A percentile compares a stretch with the other conserved stretches of the same genome.
phyloP scores from a whole-genome alignment of 1,284 basidiomycete species.

The Malassezia vespertilionis region DNA sequence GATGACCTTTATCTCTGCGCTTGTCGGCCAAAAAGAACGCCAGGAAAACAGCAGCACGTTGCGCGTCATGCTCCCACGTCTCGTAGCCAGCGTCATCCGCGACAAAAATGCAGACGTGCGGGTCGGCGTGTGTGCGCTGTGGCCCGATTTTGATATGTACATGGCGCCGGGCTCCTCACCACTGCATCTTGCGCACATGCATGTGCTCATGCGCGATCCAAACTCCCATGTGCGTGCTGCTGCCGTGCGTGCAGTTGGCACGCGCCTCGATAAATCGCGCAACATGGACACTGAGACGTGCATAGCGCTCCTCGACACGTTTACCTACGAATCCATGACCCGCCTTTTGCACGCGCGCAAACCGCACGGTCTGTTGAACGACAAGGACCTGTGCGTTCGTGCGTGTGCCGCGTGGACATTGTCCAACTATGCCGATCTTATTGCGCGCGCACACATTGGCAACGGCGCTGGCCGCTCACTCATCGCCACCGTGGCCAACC shows the following conservation, averaged over 20 bases:
- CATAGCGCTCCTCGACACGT: background rate
- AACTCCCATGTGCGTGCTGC: constrained; percentile 4
- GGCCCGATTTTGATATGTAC: background rate
- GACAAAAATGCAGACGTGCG: background rate
- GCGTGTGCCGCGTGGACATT: constrained; percentile 9
- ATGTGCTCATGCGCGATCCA: background rate
- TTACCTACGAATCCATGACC: background rate
- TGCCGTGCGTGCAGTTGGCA: constrained; percentile 9
- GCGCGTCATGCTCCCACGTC: background rate
- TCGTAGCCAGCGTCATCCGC: background rate
- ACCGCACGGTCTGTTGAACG: constrained; percentile 2
- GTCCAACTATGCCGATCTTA: constrained; percentile 4
- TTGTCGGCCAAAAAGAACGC: background rate
- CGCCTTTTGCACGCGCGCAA: background rate
- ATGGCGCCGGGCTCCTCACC: background rate
- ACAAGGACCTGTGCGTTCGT: background rate
- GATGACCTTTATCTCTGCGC: background rate
- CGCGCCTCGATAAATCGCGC: too few species aligned
- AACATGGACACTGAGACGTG: background rate
- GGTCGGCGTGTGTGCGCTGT: background rate
- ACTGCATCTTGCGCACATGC: background rate
- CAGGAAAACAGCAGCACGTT: background rate
- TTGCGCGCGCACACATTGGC: background rate
- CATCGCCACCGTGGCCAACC: background rate
- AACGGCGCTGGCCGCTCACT: background rate